Conservation (phyloP, 345 rosid genomes). For the Sonneratia alba region DNA sequence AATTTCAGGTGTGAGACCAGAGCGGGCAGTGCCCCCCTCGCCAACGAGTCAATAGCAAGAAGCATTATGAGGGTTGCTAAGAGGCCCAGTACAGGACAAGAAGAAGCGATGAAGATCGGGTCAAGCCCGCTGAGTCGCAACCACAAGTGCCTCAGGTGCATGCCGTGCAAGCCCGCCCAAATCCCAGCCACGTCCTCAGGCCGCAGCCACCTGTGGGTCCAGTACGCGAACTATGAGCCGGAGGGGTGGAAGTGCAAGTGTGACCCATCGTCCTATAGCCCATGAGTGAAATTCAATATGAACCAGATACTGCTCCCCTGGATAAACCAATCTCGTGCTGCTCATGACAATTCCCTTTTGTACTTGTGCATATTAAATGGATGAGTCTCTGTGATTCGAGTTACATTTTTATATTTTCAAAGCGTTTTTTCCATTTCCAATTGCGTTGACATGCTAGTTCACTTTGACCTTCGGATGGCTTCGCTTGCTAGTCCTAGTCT, state of each 20-base stretch:
- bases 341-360: too few species aligned
- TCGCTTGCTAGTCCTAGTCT: too few species aligned
- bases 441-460: too few species aligned
- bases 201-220: constrained; percentile 23
- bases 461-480: too few species aligned
- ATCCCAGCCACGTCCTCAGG: constrained; percentile 42
- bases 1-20: background rate
- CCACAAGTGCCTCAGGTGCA: constrained; percentile 67
- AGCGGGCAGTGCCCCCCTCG: too few species aligned
- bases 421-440: too few species aligned
- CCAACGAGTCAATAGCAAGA: background rate
- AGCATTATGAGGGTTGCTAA: background rate
- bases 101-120: constrained; percentile 56
- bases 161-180: constrained; percentile 65
- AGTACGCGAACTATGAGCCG: constrained; percentile 73
- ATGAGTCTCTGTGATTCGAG: too few species aligned
- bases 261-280: constrained; percentile 42
- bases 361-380: too few species aligned
- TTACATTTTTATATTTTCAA: too few species aligned
- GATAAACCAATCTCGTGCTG: too few species aligned
- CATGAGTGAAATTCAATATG: constrained; percentile 35
- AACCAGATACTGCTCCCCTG: too few species aligned
- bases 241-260: constrained; percentile 88
- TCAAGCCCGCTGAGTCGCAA: constrained; percentile 77
- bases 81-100: constrained; percentile 11